Percentiles rank a stretch among this genome's conserved stretches.
Conservation (phyloP, 1,284 basidiomycete species). For the Trichosporon faecale region DNA sequence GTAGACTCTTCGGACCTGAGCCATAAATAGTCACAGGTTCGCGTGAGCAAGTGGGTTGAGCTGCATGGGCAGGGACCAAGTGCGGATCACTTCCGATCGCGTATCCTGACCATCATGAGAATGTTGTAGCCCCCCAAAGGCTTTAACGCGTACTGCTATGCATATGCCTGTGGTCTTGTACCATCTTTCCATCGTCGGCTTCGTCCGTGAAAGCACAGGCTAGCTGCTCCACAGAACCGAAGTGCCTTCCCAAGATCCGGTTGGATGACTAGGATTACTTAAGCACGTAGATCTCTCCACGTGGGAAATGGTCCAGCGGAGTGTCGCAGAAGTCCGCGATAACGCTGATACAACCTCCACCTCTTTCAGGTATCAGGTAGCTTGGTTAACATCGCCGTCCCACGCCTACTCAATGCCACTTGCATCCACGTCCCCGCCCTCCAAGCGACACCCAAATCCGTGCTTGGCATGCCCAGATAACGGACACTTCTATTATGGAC, state of each 20-base stretch:
- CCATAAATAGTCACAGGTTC: not conserved
- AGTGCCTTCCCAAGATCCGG: not conserved
- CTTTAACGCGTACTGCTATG: not conserved
- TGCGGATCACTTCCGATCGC: not conserved
- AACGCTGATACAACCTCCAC: no score
- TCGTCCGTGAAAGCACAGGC: not conserved
- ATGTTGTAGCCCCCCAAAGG: not conserved
- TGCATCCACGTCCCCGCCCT: no score
- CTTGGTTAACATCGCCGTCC: no score
- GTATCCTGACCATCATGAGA: not conserved
- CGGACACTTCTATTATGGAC: not conserved
- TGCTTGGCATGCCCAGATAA: not conserved
- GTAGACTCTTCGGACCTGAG: not conserved
- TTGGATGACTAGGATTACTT: not conserved
- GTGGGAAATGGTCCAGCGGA: not conserved
- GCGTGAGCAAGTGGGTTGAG: not conserved
- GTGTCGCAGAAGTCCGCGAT: not conserved
- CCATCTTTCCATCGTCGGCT: not conserved
- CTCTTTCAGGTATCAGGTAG: no score
- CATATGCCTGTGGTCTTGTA: no score
- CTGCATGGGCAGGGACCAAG: not conserved
- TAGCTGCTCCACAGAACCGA: not conserved
- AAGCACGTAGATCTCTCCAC: not conserved
- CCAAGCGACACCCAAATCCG: no score
- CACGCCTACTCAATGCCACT: no score